These are phyloP conservation scores for Rhodamnia rubescens DNA, from an alignment of 345 rosid genomes.

Conservation along the genomic window DNA sequence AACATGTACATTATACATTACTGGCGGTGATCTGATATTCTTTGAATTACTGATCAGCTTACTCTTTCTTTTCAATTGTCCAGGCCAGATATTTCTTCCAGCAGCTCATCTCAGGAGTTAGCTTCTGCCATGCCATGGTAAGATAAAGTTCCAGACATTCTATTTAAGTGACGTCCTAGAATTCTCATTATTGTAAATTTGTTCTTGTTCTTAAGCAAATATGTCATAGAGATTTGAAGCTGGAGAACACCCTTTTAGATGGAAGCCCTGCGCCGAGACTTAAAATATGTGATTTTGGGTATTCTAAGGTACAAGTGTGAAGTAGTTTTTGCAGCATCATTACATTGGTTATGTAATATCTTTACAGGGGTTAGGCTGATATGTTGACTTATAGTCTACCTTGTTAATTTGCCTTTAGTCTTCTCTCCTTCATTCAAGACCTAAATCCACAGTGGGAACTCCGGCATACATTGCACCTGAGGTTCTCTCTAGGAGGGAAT, in stretches of 20 bases:
- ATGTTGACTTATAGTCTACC: background rate
- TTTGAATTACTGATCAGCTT: background rate
- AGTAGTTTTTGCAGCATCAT: background rate
- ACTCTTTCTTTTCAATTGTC: background rate
- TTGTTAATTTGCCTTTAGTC: slow-evolving; percentile 15
- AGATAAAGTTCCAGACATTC: background rate
- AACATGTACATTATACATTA: background rate
- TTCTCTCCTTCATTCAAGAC: slow-evolving; percentile 44
- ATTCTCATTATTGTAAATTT: background rate
- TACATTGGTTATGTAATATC: background rate
- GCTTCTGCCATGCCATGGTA: slow-evolving; percentile 77
- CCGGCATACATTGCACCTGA: slow-evolving; percentile 55
- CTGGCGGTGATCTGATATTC: background rate
- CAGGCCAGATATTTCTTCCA: slow-evolving; percentile 74
- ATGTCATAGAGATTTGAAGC: slow-evolving; percentile 77
- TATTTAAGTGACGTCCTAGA: background rate
- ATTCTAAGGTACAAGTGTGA: slow-evolving; percentile 39
- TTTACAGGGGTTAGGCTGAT: background rate
- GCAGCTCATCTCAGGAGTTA: slow-evolving; percentile 83
- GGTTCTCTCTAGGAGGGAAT: slow-evolving; percentile 37
- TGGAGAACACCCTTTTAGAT: slow-evolving; percentile 78
- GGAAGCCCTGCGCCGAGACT: slow-evolving; percentile 85
- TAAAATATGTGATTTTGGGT: slow-evolving; percentile 85
- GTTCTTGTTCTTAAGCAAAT: slow-evolving; percentile 32
- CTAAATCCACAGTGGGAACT: slow-evolving; percentile 49